Evolutionary conservation across 179 eudicot genomes (phyloP).

Genomic region (Actinidia polygama): DNA sequence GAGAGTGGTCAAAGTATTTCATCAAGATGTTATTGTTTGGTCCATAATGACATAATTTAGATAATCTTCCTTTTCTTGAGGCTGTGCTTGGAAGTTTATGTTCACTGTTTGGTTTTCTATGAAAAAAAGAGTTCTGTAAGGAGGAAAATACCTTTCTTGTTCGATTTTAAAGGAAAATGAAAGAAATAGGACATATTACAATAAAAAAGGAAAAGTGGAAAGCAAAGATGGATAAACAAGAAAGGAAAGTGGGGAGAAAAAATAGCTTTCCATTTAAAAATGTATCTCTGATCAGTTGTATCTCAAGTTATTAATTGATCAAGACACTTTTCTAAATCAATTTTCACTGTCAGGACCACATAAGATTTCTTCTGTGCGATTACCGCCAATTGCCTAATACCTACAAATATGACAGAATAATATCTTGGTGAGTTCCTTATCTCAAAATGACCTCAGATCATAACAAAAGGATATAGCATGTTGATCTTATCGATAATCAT

Average conservation of each 20-base stretch:
- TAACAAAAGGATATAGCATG: background rate
- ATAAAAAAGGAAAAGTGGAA: too few species aligned
- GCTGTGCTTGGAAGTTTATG: too few species aligned
- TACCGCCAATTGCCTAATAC: constrained; percentile 69
- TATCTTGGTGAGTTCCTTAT: constrained; percentile 73
- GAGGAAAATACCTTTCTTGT: too few species aligned
- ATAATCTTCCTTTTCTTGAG: too few species aligned
- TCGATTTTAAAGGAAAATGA: too few species aligned
- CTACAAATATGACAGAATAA: constrained; percentile 77
- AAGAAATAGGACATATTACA: too few species aligned
- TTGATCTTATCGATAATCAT: constrained; percentile 4
- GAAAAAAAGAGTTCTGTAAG: too few species aligned
- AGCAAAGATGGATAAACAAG: too few species aligned
- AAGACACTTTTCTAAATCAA: background rate
- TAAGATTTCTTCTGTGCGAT: constrained; percentile 79
- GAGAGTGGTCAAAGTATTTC: background rate
- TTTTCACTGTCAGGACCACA: constrained; percentile 55
- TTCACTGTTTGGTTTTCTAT: too few species aligned
- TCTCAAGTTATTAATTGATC: background rate
- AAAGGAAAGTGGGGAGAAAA: too few species aligned
- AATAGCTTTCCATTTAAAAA: too few species aligned
- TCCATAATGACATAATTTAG: background rate
- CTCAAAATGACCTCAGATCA: background rate
- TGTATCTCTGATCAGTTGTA: too few species aligned
- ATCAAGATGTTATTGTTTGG: background rate